Evolutionary conservation across 805 yeast genomes (phyloP), one percentile per base, ranked within the genome.

Genomic region (Clavispora vitiphila): DNA sequence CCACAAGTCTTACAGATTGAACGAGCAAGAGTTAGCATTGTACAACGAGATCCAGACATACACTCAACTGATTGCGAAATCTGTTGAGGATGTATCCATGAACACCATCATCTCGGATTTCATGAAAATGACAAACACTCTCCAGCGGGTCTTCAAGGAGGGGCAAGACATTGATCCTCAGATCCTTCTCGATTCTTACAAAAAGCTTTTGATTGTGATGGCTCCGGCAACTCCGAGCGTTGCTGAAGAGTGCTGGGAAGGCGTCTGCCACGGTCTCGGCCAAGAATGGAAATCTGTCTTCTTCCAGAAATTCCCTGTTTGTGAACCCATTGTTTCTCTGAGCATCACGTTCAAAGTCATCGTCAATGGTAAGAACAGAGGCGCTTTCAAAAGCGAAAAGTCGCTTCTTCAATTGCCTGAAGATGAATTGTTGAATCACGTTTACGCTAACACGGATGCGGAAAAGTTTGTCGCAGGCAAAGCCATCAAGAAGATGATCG

Each of bases 91-190:
- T 0, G 62, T 84, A 21, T 72, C 89, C 0, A 67, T 91, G 58
- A 91, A 93, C 60, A 90, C 96, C 0, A 80, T 88, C 1, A 77
- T 93, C 19, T 86, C 97, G 0, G 95, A 89, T 57, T 84, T 80
- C 55, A 91, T 89, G 96, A 93, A 89, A 55, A 60, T 82, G 38
- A 83, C 95, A 9, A 64, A 80, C 51, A 50, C 69, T 1, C 51
- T 86, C 14, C 54, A 60, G 2, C 48, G 57, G 2, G 72, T 75
- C 0, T 34, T 68, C 3, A 71, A 72, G 27, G 55, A 64, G 6
- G 51, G 62, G 1, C 48, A 57, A 5, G 18, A 31, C 1, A 62
- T 78, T 8, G 59, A 64, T 32, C 47, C 59, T 0, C 64, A 62
- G 0, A 45, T 86, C n/a, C 51, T 77, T 9, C 48, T 76, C 43